Conservation (phyloP, 306 rosid genomes). For the Ormosia emarginata region DNA sequence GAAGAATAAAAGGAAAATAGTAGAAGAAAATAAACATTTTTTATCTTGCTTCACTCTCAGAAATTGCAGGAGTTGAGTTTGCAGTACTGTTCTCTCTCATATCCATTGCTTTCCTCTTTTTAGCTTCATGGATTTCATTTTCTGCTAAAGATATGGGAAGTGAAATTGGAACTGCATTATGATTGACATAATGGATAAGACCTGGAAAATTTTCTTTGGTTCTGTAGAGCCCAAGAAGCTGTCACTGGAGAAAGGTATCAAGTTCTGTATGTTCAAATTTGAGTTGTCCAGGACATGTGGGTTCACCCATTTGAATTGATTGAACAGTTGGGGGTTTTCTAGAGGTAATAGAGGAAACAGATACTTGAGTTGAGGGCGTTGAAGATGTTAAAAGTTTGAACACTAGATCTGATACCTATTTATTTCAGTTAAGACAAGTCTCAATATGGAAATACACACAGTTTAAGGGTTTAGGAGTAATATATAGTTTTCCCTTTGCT, state of each 20-base stretch:
- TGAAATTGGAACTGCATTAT: slow-evolving; percentile 18
- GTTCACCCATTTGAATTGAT: slow-evolving; percentile 32
- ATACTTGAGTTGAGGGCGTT: too few relatives aligned
- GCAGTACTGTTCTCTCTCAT: slow-evolving; percentile 43
- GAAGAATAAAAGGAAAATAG: background rate
- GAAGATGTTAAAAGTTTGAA: too few relatives aligned
- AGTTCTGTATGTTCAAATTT: slow-evolving; percentile 38
- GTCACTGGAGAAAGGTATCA: slow-evolving; percentile 37
- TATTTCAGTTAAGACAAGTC: too few relatives aligned
- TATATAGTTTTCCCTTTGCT: too few relatives aligned
- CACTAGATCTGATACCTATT: too few relatives aligned
- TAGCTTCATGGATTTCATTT: slow-evolving; percentile 35
- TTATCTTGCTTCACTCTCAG: slow-evolving; percentile 43
- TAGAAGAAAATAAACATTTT: slow-evolving; percentile 39
- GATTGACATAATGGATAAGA: slow-evolving; percentile 25
- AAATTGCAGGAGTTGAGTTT: slow-evolving; percentile 49
- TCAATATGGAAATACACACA: too few relatives aligned
- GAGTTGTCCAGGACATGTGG: slow-evolving; percentile 35
- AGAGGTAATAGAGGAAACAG: too few relatives aligned
- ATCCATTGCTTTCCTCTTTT: slow-evolving; percentile 50
- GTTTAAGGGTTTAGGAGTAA: too few relatives aligned
- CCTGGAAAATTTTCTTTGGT: slow-evolving; percentile 34
- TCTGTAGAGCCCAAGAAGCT: slow-evolving; percentile 32
- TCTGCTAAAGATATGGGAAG: slow-evolving; percentile 12
- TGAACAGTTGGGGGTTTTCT: background rate